Evolutionary conservation across 148 eudicot species (phyloP), one percentile per base, ranked within the genome.

Genomic region (Cornus florida): DNA sequence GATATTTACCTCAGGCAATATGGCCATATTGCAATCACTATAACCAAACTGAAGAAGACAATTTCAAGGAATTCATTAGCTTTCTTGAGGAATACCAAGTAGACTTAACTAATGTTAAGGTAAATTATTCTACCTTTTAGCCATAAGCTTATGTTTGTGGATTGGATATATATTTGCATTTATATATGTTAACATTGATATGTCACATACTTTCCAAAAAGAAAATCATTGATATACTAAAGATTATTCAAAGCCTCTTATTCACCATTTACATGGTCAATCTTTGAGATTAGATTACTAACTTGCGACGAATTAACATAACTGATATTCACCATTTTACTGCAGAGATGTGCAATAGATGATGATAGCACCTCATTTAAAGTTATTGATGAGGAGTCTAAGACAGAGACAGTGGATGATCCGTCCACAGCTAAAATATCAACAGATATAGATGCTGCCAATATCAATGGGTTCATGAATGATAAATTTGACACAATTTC

Each of bases 11-110:
- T 48, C 89, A 92, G 97, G 94, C 93, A 69, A 82, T 94, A 77
- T 92, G 98, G 98, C 98, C 98, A 38, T 94, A 94, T 76, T 91
- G 98, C 20, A 95, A 97, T 28, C 97, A 94, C 77, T 94, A 92
- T 71, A 95, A 85, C 67, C 98, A 97, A 17, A 94, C 98, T 4
- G 98, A 91, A 81, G 97, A 92, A 81, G 97, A 92, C 67, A 91
- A 94, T 78, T 94, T 94, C 84, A 84, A 84, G 83, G 98, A 92
- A 80, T 92, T 94, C 83, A 77, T 94, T 9, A 82, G 89, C 80
- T 94, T 92, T 80, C 92, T 94, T 0, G 84, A 83, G 85, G 98
- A 94, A 69, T 86, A 92, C 84, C 74, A 84, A 69, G 92, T 94
- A 2, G 95, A 94, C 76, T 80, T 94, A 81, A 81, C 86, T 38